These are phyloP conservation scores for Striga asiatica DNA, from an alignment of 257 asterid species.

Conservation along the genomic window DNA sequence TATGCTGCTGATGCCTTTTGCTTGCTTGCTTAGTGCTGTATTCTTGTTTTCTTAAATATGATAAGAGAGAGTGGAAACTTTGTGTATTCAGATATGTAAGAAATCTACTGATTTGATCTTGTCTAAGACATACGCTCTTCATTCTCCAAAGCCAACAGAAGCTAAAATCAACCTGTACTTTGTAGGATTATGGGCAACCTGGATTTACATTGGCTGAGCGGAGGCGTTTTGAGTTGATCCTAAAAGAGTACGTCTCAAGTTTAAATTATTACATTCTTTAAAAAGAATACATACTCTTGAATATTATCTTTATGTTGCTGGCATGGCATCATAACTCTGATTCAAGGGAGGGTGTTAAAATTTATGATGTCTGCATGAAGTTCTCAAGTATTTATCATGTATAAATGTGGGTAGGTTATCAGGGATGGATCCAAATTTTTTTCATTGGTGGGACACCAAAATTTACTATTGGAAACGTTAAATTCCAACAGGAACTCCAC, in stretches of 20 bases:
- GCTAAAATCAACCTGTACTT: slow-evolving; percentile 15
- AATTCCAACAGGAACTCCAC: no score
- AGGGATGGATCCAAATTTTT: no score
- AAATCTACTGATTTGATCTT: background rate
- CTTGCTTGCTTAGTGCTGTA: background rate
- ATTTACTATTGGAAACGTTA: no score
- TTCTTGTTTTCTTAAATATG: slow-evolving; percentile 3
- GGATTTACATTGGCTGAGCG: slow-evolving; percentile 90
- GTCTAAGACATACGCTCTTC: background rate
- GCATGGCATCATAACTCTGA: no score
- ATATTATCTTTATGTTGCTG: no score
- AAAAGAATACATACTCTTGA: background rate
- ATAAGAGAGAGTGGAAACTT: background rate
- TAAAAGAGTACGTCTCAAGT: slow-evolving; percentile 51
- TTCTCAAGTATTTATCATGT: no score
- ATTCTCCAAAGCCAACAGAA: slow-evolving; percentile 13
- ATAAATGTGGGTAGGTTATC: no score
- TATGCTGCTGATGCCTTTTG: background rate
- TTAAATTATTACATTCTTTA: background rate
- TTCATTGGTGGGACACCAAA: no score
- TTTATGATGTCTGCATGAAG: no score
- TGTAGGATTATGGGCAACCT: slow-evolving; percentile 96
- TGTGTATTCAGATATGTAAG: background rate
- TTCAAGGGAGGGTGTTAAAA: no score
- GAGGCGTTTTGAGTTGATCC: slow-evolving; percentile 62